Percentiles rank a stretch among this genome's conserved stretches.
Evolutionary conservation across 1,139 yeast species (phyloP).

Genomic region (Nakaseomyces glabratus): DNA sequence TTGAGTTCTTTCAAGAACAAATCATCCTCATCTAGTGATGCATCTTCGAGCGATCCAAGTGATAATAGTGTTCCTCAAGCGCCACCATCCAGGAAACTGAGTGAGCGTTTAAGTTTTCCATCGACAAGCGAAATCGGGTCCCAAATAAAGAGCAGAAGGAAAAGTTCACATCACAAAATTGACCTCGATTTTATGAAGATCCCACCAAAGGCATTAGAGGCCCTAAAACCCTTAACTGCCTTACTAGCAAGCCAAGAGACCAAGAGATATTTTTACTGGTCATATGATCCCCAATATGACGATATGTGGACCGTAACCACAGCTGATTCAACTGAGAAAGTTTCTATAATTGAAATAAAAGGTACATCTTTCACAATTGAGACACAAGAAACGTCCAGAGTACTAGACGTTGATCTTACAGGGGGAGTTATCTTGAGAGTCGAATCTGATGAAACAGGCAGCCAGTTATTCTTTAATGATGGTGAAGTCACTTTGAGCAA

Average conservation of each 20-base stretch:
- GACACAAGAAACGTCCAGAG: conserved; percentile 4
- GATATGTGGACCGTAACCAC: conserved; percentile 3
- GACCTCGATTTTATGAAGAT: conserved; percentile 5
- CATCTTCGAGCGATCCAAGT: neutral
- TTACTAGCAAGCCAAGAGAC: conserved; percentile 4
- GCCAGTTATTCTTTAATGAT: conserved; percentile 9
- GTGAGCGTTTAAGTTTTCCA: conserved; percentile 4
- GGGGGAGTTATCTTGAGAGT: conserved; percentile 9
- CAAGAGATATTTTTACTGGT: conserved; percentile 8
- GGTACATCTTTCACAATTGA: conserved; percentile 5
- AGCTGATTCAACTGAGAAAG: conserved; percentile 4
- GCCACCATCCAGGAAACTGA: conserved; percentile 4
- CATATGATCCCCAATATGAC: conserved; percentile 7
- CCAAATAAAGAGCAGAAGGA: conserved; percentile 4
- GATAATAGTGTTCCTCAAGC: neutral
- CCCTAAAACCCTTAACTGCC: conserved; percentile 5
- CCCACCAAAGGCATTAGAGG: conserved; percentile 4
- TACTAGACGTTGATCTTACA: conserved; percentile 9
- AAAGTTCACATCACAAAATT: conserved; percentile 5
- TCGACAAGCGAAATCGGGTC: conserved; percentile 3
- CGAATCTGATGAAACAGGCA: conserved; percentile 9
- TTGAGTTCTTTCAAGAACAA: conserved; percentile 3
- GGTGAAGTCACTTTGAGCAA: conserved; percentile 11
- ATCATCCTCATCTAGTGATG: conserved; percentile 1
- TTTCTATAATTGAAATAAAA: conserved; percentile 4